Conservation (phyloP, 352 stramenopile species). For the Pilasporangium apinafurcum region DNA sequence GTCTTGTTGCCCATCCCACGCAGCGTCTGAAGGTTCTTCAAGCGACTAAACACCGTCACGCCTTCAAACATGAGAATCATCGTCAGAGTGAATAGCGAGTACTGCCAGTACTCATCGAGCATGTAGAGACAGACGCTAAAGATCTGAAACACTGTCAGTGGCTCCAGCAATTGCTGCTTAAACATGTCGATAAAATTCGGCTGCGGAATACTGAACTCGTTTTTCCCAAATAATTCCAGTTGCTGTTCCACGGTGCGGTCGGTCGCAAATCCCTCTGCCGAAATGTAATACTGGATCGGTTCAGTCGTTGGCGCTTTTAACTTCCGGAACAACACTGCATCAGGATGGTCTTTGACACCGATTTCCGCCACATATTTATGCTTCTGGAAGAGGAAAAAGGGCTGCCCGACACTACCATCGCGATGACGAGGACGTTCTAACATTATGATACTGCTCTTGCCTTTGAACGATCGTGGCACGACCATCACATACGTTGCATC, state of each 20-base stretch:
- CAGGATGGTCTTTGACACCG: constrained; percentile 40
- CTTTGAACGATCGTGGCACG: constrained; percentile 79
- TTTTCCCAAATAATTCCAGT: constrained; percentile 81
- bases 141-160: constrained; percentile 99
- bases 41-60: constrained; percentile 92
- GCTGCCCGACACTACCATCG: constrained; percentile 26
- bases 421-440: constrained; percentile 33
- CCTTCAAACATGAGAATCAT: constrained; percentile 99
- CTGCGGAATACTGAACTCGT: constrained; percentile 94
- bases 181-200: constrained; percentile 95
- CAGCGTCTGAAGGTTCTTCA: constrained; percentile 94
- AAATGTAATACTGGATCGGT: constrained; percentile 57
- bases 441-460: constrained; percentile 80
- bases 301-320: constrained; percentile 63
- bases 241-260: constrained; percentile 34
- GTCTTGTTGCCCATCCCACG: constrained; percentile 89
- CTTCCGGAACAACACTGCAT: constrained; percentile 67
- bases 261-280: constrained; percentile 31
- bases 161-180: constrained; percentile 95
- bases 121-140: constrained; percentile 98
- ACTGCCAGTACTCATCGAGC: constrained; percentile 99
- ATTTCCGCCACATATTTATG: constrained; percentile 81
- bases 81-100: constrained; percentile 97
- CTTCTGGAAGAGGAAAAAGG: constrained; percentile 87
- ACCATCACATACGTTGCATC: constrained; percentile 79